Conservation (phyloP, 2,329 filamentous ascomycete genomes). For the Aureobasidium namibiae region DNA sequence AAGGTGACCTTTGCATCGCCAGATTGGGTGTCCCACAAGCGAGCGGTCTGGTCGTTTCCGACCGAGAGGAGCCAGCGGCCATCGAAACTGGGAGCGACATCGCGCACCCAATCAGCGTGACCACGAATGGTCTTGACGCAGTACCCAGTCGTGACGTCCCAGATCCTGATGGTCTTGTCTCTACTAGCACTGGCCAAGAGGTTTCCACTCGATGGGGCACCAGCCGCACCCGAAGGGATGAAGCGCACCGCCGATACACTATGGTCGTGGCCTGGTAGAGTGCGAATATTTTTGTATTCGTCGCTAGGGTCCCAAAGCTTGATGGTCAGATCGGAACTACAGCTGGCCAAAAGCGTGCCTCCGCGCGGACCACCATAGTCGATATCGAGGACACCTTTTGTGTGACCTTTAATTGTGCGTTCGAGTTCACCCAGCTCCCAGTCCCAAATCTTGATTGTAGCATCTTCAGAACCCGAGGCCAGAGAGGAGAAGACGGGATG, state of each 20-base stretch:
- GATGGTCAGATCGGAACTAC: slow-evolving; percentile 83
- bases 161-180: slow-evolving; percentile 77
- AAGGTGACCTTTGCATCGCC: slow-evolving; percentile 72
- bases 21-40: slow-evolving; percentile 75
- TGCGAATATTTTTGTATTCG: slow-evolving; percentile 92
- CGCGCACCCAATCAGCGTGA: slow-evolving; percentile 85
- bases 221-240: slow-evolving; percentile 72
- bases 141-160: slow-evolving; percentile 89
- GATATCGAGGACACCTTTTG: slow-evolving; percentile 76
- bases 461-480: slow-evolving; percentile 85
- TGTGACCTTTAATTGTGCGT: slow-evolving; percentile 84
- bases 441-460: slow-evolving; percentile 94
- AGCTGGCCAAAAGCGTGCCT: slow-evolving; percentile 70
- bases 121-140: slow-evolving; percentile 84
- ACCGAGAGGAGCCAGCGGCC: slow-evolving; percentile 76
- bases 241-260: slow-evolving; percentile 84
- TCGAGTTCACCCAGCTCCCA: slow-evolving; percentile 91
- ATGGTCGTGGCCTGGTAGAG: slow-evolving; percentile 84
- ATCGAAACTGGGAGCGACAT: slow-evolving; percentile 73
- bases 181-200: slow-evolving; percentile 78
- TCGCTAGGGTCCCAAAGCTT: slow-evolving; percentile 90
- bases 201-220: slow-evolving; percentile 71
- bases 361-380: slow-evolving; percentile 83
- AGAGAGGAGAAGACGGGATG: slow-evolving; percentile 86
- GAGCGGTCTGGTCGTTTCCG: slow-evolving; percentile 71